Percentiles rank a stretch among this genome's conserved stretches.
Evolutionary conservation across 2,329 filamentous ascomycete genomes (phyloP).

Genomic region (Torrubiella hemipterigena): DNA sequence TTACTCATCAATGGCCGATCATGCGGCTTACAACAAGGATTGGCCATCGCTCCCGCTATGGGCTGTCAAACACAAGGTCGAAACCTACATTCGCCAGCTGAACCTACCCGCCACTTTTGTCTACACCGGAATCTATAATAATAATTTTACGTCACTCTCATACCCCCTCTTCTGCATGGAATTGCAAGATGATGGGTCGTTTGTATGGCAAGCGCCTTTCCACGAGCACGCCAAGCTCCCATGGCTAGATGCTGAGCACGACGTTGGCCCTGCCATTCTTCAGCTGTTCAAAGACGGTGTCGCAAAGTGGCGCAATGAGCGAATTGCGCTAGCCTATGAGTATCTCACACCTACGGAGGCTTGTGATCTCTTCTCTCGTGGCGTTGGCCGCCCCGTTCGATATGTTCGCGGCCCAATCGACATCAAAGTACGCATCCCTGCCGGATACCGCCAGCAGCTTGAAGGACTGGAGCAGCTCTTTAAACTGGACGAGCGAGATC

Average conservation of each 20-base stretch:
- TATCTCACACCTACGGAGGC: conserved; percentile 74
- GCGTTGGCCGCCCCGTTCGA: conserved; percentile 62
- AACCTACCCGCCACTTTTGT: conserved; percentile 82
- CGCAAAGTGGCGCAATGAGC: conserved; percentile 64
- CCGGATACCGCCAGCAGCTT: conserved; percentile 81
- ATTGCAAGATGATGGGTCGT: conserved; percentile 70
- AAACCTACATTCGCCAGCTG: conserved; percentile 78
- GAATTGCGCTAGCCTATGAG: conserved; percentile 85
- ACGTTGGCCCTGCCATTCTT: conserved; percentile 81
- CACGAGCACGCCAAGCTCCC: conserved; percentile 80
- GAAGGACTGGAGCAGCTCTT: conserved; percentile 54
- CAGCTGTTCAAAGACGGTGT: conserved; percentile 94
- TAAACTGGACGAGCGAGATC: conserved; percentile 35
- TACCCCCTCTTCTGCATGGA: conserved; percentile 97
- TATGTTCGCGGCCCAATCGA: conserved; percentile 74
- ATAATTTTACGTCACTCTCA: conserved; percentile 88
- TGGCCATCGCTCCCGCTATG: conserved; percentile 86
- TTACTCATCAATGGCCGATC: conserved; percentile 96
- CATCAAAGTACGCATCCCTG: conserved; percentile 73
- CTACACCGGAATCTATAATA: conserved; percentile 97
- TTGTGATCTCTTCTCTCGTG: conserved; percentile 67
- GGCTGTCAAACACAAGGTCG: conserved; percentile 84
- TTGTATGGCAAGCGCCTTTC: conserved; percentile 89
- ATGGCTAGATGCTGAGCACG: conserved; percentile 94
- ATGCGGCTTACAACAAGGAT: conserved; percentile 60